A percentile compares a stretch with the other conserved stretches of the same genome.
Conservation (phyloP, 2,329 filamentous ascomycete genomes). For the Phialophora expanda region DNA sequence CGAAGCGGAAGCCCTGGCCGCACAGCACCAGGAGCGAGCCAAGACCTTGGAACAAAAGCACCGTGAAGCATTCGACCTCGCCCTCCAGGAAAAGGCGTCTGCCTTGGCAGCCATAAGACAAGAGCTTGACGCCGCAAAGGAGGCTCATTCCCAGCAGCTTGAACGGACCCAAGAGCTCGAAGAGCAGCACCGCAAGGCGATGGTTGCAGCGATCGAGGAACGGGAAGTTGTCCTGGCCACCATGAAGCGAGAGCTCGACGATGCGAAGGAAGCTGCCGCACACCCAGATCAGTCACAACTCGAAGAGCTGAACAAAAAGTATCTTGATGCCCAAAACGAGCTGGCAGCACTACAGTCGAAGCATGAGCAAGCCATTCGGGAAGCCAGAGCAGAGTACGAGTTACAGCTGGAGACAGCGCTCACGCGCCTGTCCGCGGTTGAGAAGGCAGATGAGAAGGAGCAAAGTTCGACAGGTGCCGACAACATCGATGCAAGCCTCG, state of each 20-base stretch:
- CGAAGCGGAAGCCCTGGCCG: slow-evolving; percentile 22
- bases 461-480: slow-evolving; percentile 21
- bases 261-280: slow-evolving; percentile 26
- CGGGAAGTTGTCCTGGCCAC: slow-evolving; percentile 30
- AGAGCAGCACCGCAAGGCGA: slow-evolving; percentile 23
- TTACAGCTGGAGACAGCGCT: slow-evolving; percentile 28
- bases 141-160: neutral
- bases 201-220: slow-evolving; percentile 25
- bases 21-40: neutral
- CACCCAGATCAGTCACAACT: slow-evolving; percentile 30
- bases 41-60: neutral
- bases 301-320: slow-evolving; percentile 29
- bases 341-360: slow-evolving; percentile 25
- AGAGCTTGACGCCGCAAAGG: slow-evolving; percentile 5
- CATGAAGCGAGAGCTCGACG: slow-evolving; percentile 28
- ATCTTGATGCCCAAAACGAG: slow-evolving; percentile 22
- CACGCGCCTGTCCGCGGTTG: slow-evolving; percentile 39
- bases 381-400: slow-evolving; percentile 33
- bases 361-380: slow-evolving; percentile 27
- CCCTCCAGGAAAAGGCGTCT: neutral
- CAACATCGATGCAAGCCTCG: slow-evolving; percentile 25
- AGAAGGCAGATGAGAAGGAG: slow-evolving; percentile 45
- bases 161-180: slow-evolving; percentile 17
- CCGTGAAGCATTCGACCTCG: slow-evolving; percentile 1
- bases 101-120: neutral